Base-by-base conservation (phyloP, 257 asterid genomes). In the Ehretia macrophylla region DNA sequence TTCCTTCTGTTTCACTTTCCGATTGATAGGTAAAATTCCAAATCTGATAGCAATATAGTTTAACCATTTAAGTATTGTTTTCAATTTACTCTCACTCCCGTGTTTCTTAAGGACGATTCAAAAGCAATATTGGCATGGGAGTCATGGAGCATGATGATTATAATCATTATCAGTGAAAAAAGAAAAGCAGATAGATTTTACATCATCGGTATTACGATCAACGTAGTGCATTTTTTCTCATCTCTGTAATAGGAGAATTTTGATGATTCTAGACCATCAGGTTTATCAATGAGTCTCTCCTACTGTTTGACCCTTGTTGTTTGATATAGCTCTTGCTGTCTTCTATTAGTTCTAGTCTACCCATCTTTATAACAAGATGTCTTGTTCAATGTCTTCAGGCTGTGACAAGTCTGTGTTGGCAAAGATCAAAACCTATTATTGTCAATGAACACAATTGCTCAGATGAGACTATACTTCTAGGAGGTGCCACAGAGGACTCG, bases 371-470 rank as follows among this genome's bases (percentile, higher is more conserved):
- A 58, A 58, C 57, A 22, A 68, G 59, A 44, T 32, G 52, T 74
- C 65, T 35, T 68, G 14, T 11, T 62, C 72, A 51, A 58, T 77
- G 68, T 65, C 67, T 44, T 64, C 86, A 93, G 99, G 96, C 96
- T 47, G 91, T 93, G 63, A 81, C 94, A 44, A 88, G 79, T 72
- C 81, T 92, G 66, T 81, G 97, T 83, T 92, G 99, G 99, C 97
- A 93, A 75, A 84, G 96, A 69, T 83, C 96, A 57, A 89, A 89
- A 72, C 84, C 91, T 35, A 82, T 81, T 14, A 55, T 50, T 17
- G 84, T 82, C 51, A 81, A 81, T 70, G 97, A 89, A 73, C 81
- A 67, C 70, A 86, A 59, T 71, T 83, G 89, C 80, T 78, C 91
- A 59, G 77, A 82, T 50, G 92, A 89, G 32, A 81, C 83, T 58